Base-by-base conservation (phyloP, 345 rosid species). In the Geranium rotundifolium region DNA sequence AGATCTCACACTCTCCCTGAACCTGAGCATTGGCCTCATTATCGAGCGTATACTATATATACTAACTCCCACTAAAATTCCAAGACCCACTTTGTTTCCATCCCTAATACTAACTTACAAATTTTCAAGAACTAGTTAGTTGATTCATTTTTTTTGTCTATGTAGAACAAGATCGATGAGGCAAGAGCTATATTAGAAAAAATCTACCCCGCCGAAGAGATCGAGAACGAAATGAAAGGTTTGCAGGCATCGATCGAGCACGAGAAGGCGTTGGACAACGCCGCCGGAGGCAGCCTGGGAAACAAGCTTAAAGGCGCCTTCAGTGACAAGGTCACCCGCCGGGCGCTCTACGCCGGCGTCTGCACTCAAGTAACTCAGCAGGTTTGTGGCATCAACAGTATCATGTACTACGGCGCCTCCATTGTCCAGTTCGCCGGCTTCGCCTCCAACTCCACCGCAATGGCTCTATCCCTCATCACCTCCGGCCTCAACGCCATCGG, bases 301-400 rank as follows among this genome's bases (percentile, higher is more conserved):
- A 70, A 81, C 0, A 89, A 85, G 63, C 57, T 89, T 19, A 92
- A 74, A 77, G 89, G 89, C 23, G 98, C 95, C 3, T 79, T 77
- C 1, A 54, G 60, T 2, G 75, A 85, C 55, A 52, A 29, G 0
- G 67, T 79, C 0, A 89, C 83, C 16, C 66, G 98, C 16, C 80
- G 93, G 67, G 97, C 82, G 66, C 89, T 92, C 9, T 83, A 83
- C 0, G 95, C 97, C 0, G 97, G 98, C 5, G 69, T 89, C 17
- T 77, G 91, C 0, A 95, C 84, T 14, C 98, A 92, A 63, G 95
- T 89, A 20, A 95, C 90, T 6, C 95, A 92, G 62, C 97, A 92
- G 67, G 85, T 85, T 61, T 90, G 81, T 0, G 99, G 99, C 13
- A 90, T 92, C 73, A 92, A 92, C 67, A 91, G 95, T 0, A 90